Percentiles rank a stretch among this genome's conserved stretches.
phyloP scores from a whole-genome alignment of 2,329 filamentous ascomycete species.

The Monilinia vaccinii-corymbosi region DNA sequence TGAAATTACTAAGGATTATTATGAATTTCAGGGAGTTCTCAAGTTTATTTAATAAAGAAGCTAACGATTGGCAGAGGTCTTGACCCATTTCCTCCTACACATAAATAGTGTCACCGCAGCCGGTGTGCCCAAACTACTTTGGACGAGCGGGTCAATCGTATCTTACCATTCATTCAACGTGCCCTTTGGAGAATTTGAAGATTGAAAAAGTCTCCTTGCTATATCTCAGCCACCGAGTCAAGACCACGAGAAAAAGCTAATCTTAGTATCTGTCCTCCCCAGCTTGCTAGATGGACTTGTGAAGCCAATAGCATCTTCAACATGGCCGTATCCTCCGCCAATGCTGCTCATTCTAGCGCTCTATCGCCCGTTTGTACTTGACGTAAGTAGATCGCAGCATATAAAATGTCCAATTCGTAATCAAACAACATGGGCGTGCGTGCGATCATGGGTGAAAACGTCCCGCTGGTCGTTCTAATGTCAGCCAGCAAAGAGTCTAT shows the following conservation, averaged over 20 bases:
- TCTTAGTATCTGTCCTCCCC: neutral
- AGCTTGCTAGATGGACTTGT: neutral
- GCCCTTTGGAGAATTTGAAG: neutral
- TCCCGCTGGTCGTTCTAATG: rapidly evolving
- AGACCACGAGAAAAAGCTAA: neutral
- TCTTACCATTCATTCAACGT: neutral
- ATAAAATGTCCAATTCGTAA: neutral
- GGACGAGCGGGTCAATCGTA: neutral
- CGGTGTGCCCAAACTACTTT: neutral
- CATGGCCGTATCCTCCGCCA: neutral
- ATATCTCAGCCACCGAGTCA: neutral
- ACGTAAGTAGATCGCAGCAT: neutral
- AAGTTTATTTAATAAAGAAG: neutral
- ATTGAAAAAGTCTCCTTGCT: neutral
- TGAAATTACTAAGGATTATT: neutral
- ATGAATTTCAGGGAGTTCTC: neutral
- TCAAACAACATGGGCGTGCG: neutral
- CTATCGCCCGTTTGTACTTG: neutral
- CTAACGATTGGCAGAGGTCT: neutral
- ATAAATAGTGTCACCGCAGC: neutral
- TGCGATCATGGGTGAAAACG: rapidly evolving
- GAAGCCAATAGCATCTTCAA: neutral
- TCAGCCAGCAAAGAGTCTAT: neutral
- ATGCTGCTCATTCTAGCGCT: neutral
- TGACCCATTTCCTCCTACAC: neutral